Evolutionary conservation across 495 filamentous ascomycete genomes (phyloP), one percentile per base, ranked within the genome.

Genomic region (Filosporella fistucella): DNA sequence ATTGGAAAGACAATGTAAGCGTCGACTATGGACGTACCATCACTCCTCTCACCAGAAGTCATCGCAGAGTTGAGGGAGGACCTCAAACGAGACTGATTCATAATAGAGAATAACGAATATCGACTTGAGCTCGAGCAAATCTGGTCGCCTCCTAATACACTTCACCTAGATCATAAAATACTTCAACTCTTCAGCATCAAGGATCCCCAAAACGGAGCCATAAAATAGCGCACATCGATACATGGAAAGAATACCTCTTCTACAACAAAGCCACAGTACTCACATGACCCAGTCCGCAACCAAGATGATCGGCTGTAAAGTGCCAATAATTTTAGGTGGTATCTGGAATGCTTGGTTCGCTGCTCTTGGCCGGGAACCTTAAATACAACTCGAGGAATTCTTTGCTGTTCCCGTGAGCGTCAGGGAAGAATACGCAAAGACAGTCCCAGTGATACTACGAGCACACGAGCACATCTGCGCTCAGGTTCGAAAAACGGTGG

Each of bases 231-330:
- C 36, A 42, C 22, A 52, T 48, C 43, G 21, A 47, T 47, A 43
- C 3, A 47, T 29, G 48, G 35, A 47, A 20, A 23, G 42, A 48
- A 28, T 45, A 52, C 43, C 42, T 43, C 38, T 56, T 52, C 34
- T 52, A 42, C 43, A 56, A 56, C 20, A 56, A 56, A 56, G 49
- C 54, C 32, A 56, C 43, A 45, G 54, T 44, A 35, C 52, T 52
- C 49, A 56, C 47, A 52, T 42, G 54, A 56, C 47, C 8, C 29
- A 56, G 25, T 48, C 48, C 44, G 54, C 48, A 56, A 39, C 23
- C 25, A 52, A 44, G 24, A 42, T 18, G 23, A 25, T 17, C 22
- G 44, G 26, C 30, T 17, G 38, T 40, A 22, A 40, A 30, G 45
- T 49, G 33, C 41, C 22, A n/a, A 39, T 57, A 36, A 45, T 53